Conservation (phyloP, 108 stramenopile species). For the Cyclostephanos invisitatus region DNA sequence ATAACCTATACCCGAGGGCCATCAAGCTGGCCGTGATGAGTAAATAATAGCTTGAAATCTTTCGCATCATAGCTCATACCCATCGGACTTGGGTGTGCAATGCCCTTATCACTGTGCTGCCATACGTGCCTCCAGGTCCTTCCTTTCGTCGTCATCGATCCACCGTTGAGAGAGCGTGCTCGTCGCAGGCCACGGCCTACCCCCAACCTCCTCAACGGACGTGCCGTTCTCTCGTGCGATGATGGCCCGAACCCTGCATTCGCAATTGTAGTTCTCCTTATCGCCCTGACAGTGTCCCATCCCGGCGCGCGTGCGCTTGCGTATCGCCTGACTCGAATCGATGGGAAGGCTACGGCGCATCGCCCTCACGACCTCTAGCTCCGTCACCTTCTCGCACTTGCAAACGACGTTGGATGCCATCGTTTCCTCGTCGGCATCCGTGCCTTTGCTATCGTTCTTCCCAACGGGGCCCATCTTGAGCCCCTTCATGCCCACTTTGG, state of each 20-base stretch:
- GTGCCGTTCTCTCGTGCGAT: conserved; percentile 69
- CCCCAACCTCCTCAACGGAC: conserved; percentile 60
- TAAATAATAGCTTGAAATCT: too few relatives aligned
- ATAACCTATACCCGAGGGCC: too few relatives aligned
- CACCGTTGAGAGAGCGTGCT: conserved; percentile 70
- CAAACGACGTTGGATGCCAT: conserved; percentile 79
- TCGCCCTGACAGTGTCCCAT: conserved; percentile 71
- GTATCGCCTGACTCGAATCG: conserved; percentile 74
- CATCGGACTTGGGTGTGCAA: neutral
- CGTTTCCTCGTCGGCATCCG: conserved; percentile 43
- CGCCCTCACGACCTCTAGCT: conserved; percentile 75
- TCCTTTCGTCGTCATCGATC: conserved; percentile 67
- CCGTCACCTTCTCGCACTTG: conserved; percentile 84
- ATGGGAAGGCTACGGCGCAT: conserved; percentile 71
- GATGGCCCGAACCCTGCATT: conserved; percentile 69
- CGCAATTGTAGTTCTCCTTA: conserved; percentile 73
- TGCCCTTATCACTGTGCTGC: neutral
- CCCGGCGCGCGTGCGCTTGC: conserved; percentile 76
- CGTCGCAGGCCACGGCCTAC: conserved; percentile 81
- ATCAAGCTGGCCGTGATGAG: too few relatives aligned
- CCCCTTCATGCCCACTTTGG: conserved; percentile 67
- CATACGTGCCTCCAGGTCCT: conserved; percentile 50
- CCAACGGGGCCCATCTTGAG: conserved; percentile 72
- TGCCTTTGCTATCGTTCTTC: conserved; percentile 65
- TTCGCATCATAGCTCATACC: neutral